Percentiles rank a stretch among this genome's conserved stretches.
Evolutionary conservation across 2,329 filamentous ascomycete genomes (phyloP).

Genomic region (Bisporella sp.): DNA sequence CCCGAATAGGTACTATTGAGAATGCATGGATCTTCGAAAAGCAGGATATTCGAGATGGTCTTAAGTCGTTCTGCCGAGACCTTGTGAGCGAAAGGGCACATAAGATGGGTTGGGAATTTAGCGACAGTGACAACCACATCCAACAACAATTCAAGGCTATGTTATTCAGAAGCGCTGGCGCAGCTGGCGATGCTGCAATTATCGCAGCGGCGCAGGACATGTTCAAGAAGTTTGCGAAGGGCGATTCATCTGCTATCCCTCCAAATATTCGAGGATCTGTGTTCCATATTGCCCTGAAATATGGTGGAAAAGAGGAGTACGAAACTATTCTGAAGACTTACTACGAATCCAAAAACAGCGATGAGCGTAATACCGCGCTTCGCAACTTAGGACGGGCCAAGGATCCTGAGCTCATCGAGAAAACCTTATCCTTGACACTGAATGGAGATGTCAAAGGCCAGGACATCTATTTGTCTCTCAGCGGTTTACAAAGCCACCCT

Average conservation of each 20-base stretch:
- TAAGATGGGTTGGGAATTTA: constrained; percentile 82
- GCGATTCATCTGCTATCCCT: constrained; percentile 77
- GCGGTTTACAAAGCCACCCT: constrained; percentile 68
- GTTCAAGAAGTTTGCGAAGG: constrained; percentile 77
- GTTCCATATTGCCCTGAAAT: constrained; percentile 75
- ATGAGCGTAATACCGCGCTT: constrained; percentile 88
- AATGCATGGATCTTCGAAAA: constrained; percentile 88
- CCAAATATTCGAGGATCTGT: constrained; percentile 86
- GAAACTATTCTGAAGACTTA: constrained; percentile 70
- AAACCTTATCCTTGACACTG: constrained; percentile 68
- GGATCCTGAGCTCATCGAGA: constrained; percentile 72
- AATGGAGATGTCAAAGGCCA: constrained; percentile 85
- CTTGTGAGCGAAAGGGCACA: constrained; percentile 76
- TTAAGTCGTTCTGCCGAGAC: constrained; percentile 77
- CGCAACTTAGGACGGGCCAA: constrained; percentile 75
- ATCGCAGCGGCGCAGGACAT: constrained; percentile 80
- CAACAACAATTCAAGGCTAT: constrained; percentile 92
- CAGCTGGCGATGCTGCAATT: constrained; percentile 71
- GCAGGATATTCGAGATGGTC: constrained; percentile 59
- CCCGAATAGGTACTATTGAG: constrained; percentile 71
- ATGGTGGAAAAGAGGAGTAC: constrained; percentile 84
- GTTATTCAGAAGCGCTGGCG: constrained; percentile 77
- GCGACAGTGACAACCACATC: constrained; percentile 77
- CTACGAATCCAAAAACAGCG: constrained; percentile 65
- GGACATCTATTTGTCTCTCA: constrained; percentile 85